phyloP scores from a whole-genome alignment of 805 yeast genomes.

The Phaffomyces antillensis region DNA sequence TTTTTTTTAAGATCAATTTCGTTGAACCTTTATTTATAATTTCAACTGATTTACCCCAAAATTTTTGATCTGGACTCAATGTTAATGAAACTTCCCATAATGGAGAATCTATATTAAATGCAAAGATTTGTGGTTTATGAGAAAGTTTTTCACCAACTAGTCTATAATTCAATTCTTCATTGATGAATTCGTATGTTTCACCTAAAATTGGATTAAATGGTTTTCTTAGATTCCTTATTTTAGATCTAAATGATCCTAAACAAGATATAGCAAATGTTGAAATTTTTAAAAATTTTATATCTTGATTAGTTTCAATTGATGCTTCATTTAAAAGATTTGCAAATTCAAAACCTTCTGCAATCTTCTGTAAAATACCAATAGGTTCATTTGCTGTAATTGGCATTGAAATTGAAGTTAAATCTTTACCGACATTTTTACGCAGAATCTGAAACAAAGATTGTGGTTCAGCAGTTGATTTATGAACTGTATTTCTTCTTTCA shows the following conservation, averaged over 20 bases:
- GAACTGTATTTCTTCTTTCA: conserved; percentile 51
- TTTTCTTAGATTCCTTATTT: conserved; percentile 71
- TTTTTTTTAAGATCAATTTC: conserved; percentile 44
- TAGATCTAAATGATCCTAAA: conserved; percentile 63
- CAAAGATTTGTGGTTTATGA: conserved; percentile 84
- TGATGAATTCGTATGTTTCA: conserved; percentile 84
- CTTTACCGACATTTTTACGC: conserved; percentile 90
- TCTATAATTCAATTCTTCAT: conserved; percentile 76
- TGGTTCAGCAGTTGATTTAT: conserved; percentile 56
- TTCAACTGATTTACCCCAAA: conserved; percentile 94
- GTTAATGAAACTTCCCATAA: conserved; percentile 64
- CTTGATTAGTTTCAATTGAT: conserved; percentile 33
- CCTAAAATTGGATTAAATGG: conserved; percentile 95
- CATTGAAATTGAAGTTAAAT: conserved; percentile 77
- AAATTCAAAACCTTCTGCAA: conserved; percentile 77
- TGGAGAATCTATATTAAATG: conserved; percentile 64
- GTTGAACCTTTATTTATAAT: conserved; percentile 67
- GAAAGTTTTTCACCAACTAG: conserved; percentile 77
- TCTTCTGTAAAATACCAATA: conserved; percentile 68
- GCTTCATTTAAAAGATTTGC: conserved; percentile 60
- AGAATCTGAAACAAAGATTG: conserved; percentile 76
- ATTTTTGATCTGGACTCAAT: conserved; percentile 76
- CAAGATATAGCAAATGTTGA: conserved; percentile 80
- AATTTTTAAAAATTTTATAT: conserved; percentile 56
- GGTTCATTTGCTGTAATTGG: conserved; percentile 96